phyloP scores from a whole-genome alignment of 768 basidiomycete species.

The Trametes punicea region DNA sequence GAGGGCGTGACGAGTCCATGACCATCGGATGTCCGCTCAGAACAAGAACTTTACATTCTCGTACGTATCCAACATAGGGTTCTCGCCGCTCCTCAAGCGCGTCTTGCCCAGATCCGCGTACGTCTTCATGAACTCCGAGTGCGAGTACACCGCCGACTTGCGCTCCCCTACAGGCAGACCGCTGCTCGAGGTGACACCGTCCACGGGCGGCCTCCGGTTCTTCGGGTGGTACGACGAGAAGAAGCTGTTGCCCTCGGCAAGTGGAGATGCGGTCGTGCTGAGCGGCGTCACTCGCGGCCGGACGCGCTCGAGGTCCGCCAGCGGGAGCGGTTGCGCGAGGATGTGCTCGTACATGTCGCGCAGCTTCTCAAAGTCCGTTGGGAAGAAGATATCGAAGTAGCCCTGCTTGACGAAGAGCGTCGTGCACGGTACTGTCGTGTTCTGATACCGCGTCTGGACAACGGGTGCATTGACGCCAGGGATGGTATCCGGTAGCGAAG shows the following conservation, averaged over 20 bases:
- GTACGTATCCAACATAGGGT: constrained; percentile 87
- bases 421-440: constrained; percentile 82
- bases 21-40: too few species aligned
- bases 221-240: constrained; percentile 64
- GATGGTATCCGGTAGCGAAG: constrained; percentile 80
- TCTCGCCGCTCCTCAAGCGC: constrained; percentile 74
- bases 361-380: constrained; percentile 81
- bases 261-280: constrained; percentile 44
- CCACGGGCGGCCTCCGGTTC: constrained; percentile 58
- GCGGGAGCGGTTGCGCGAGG: constrained; percentile 52
- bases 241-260: constrained; percentile 58
- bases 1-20: too few species aligned
- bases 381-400: constrained; percentile 99
- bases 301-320: constrained; percentile 27
- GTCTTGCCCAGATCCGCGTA: constrained; percentile 78
- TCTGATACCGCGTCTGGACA: constrained; percentile 88
- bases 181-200: constrained; percentile 72
- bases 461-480: constrained; percentile 79
- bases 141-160: constrained; percentile 81
- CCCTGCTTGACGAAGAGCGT: constrained; percentile 93
- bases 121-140: constrained; percentile 83
- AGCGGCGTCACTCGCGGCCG: constrained; percentile 51
- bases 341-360: constrained; percentile 89
- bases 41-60: constrained; percentile 94
- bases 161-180: constrained; percentile 78